Evolutionary conservation across 306 rosid genomes (phyloP).

Genomic region (Cercis canadensis): DNA sequence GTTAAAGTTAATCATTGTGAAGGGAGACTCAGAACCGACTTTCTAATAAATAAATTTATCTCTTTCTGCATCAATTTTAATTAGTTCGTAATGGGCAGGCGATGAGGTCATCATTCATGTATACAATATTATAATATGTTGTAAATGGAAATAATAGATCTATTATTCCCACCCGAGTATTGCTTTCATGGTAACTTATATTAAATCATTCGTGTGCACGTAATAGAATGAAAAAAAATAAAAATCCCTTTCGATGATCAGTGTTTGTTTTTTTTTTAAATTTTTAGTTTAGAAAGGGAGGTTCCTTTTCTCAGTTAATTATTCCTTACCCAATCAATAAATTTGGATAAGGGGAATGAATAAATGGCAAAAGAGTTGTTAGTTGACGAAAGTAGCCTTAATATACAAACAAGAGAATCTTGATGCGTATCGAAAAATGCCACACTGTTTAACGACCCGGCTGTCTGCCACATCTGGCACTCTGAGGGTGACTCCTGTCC

Average conservation of each 20-base stretch:
- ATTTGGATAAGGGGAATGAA: no score
- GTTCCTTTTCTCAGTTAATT: no score
- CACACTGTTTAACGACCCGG: slow-evolving; percentile 26
- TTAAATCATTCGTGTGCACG: no score
- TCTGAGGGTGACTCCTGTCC: neutral
- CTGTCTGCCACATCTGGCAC: slow-evolving; percentile 29
- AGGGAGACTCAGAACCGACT: slow-evolving; percentile 1
- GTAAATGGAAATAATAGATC: no score
- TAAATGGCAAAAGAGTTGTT: neutral
- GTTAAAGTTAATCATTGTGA: no score
- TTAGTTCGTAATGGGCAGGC: neutral
- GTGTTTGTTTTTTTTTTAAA: no score
- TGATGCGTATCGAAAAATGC: slow-evolving; percentile 11
- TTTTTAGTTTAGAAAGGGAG: no score
- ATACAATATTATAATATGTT: no score
- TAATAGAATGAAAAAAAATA: no score
- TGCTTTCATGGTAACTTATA: no score
- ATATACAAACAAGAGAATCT: neutral
- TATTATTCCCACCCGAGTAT: neutral
- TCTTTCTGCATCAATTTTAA: neutral
- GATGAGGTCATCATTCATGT: slow-evolving; percentile 9
- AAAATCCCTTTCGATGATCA: no score
- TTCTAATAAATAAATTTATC: slow-evolving; percentile 13
- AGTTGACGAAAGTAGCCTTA: neutral
- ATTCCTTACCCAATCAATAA: no score